These are phyloP conservation scores for Coemansia sp. DNA, from an alignment of 192 early-diverging fungal species.

Conservation along the genomic window DNA sequence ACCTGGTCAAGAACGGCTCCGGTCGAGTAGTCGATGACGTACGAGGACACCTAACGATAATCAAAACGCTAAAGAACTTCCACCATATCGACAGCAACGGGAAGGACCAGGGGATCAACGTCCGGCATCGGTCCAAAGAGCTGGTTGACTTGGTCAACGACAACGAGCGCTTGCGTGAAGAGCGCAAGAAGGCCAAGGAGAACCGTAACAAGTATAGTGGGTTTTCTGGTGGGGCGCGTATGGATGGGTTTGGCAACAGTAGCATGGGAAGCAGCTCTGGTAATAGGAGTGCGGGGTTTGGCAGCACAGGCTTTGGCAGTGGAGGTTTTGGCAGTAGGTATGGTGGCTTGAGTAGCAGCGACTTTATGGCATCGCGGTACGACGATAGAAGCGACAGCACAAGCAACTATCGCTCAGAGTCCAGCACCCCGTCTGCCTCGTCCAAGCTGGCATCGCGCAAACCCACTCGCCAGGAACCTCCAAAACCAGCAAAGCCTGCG, in stretches of 20 bases:
- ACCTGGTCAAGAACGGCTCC: conserved; percentile 90
- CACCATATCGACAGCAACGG: conserved; percentile 87
- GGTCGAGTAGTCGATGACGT: conserved; percentile 90
- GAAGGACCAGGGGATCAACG: conserved; percentile 97
- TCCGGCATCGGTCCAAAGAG: conserved; percentile 85
- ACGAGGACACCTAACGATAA: conserved; percentile 77
- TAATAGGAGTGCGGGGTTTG: conserved; percentile 66
- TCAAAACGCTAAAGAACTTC: conserved; percentile 86
- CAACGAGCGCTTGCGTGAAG: conserved; percentile 74
- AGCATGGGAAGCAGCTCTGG: conserved; percentile 4
- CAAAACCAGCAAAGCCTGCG: conserved; percentile 19
- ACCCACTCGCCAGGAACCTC: conserved; percentile 24
- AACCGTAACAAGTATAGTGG: conserved; percentile 89
- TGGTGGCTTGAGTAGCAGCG: conserved; percentile 41
- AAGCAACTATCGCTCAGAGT: conserved; percentile 27
- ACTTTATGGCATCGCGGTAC: conserved; percentile 25
- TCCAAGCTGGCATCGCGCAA: conserved; percentile 23
- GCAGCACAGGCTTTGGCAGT: conserved; percentile 49
- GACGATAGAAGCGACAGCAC: conserved; percentile 34
- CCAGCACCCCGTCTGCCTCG: conserved; percentile 24
- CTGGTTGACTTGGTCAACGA: conserved; percentile 78
- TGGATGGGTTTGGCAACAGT: conserved; percentile 15
- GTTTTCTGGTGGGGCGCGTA: conserved; percentile 57
- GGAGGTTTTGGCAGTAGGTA: conserved; percentile 28
- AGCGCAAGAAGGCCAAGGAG: conserved; percentile 85